Conservation (phyloP, 148 eudicot species). For the Drosera capensis region DNA sequence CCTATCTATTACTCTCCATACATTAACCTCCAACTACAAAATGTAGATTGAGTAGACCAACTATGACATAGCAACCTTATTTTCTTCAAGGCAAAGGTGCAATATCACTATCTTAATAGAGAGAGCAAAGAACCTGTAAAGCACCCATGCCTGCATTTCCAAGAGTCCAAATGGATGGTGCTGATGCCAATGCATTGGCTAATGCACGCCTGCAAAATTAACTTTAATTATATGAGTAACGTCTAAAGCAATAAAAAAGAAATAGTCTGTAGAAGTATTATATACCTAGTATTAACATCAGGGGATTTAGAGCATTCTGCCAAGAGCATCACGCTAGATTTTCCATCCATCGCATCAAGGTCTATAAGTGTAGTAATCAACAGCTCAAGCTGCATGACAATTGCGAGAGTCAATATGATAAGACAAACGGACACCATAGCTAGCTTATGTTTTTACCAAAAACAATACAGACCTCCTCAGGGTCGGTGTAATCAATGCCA, state of each 20-base stretch:
- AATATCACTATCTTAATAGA: not conserved
- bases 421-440: not conserved
- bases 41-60: too few relatives aligned
- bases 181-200: slow-evolving; percentile 86
- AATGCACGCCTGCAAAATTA: slow-evolving; percentile 68
- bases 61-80: too few relatives aligned
- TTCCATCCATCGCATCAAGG: slow-evolving; percentile 98
- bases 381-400: slow-evolving; percentile 74
- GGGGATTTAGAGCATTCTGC: slow-evolving; percentile 92
- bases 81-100: too few relatives aligned
- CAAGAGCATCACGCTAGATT: slow-evolving; percentile 80
- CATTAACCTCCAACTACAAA: too few relatives aligned
- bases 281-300: slow-evolving; percentile 77
- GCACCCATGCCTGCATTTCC: slow-evolving; percentile 99
- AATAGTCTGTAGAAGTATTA: too few relatives aligned
- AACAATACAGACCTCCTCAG: slow-evolving; percentile 63
- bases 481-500: slow-evolving; percentile 90
- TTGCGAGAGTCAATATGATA: not conserved
- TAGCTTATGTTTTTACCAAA: too few relatives aligned
- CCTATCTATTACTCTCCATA: too few relatives aligned
- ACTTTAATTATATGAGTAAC: too few relatives aligned
- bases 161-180: slow-evolving; percentile 98
- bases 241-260: too few relatives aligned
- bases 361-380: slow-evolving; percentile 80
- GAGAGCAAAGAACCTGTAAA: slow-evolving; percentile 43